Percentiles rank a stretch among this genome's conserved stretches.
phyloP scores from a whole-genome alignment of 345 rosid species.

The Eucalyptus rudis region DNA sequence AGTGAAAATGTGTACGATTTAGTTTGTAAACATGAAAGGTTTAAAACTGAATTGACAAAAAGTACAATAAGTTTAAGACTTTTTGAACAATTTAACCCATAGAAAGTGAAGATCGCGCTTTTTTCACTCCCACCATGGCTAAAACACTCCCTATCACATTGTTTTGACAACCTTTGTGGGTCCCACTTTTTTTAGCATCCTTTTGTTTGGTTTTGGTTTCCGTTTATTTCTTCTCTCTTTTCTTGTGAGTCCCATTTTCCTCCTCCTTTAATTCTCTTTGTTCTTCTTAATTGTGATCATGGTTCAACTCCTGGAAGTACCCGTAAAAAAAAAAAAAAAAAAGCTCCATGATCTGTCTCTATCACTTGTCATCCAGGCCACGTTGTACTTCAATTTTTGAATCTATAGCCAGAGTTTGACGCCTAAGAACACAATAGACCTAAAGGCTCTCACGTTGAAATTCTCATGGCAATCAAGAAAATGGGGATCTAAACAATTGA shows the following conservation, averaged over 20 bases:
- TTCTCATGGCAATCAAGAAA: constrained; percentile 37
- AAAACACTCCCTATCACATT: background rate
- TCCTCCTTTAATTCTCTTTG: background rate
- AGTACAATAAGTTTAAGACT: accelerated
- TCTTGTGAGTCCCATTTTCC: background rate
- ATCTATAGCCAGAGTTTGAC: constrained; percentile 60
- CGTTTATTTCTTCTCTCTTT: background rate
- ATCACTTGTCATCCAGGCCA: constrained; percentile 34
- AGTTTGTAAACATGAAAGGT: accelerated
- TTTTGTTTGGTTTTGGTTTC: background rate
- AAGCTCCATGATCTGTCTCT: accelerated
- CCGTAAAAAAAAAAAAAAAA: no score
- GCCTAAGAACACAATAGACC: constrained; percentile 3
- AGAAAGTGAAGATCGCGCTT: accelerated
- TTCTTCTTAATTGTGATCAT: background rate
- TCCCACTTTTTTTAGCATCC: background rate
- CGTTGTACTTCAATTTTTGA: constrained; percentile 59
- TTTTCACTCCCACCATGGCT: background rate
- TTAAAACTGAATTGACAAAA: accelerated
- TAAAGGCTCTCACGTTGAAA: constrained; percentile 42
- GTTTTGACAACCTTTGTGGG: background rate
- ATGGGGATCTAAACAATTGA: constrained; percentile 77
- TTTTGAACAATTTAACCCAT: no score
- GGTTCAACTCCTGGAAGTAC: no score
- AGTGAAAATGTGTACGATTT: accelerated